A percentile compares a stretch with the other conserved stretches of the same genome.
Evolutionary conservation across 768 basidiomycete species (phyloP).

Genomic region (Russula foetens): DNA sequence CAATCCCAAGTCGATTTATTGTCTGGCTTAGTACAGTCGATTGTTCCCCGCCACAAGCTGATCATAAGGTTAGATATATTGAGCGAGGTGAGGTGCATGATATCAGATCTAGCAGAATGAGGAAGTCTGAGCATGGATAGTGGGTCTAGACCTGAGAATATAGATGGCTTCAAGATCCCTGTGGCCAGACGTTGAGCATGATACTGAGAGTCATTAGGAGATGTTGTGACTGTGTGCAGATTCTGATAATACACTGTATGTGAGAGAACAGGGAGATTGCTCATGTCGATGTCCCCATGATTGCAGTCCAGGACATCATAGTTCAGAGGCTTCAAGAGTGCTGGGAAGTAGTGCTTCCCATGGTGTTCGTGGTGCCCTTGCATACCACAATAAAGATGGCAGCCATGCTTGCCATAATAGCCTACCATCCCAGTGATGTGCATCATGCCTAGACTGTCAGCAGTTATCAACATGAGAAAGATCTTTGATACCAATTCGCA

Average conservation of each 20-base stretch:
- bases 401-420: no score
- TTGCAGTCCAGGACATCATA: background rate
- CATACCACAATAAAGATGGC: no score
- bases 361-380: conserved; percentile 18
- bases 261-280: no score
- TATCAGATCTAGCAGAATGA: no score
- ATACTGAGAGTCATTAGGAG: background rate
- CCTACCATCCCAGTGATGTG: no score
- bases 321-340: background rate
- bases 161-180: background rate
- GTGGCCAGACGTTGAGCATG: no score
- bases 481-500: background rate
- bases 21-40: background rate
- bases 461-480: conserved; percentile 21
- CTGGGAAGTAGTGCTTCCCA: conserved; percentile 21
- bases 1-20: background rate
- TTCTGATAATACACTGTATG: background rate
- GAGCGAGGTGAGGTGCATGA: background rate
- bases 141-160: background rate
- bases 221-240: background rate
- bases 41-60: background rate
- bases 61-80: background rate
- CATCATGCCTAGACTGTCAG: conserved; percentile 2
- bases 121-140: no score
- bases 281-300: background rate